These are phyloP conservation scores for Pseudocercospora macadamiae DNA, from an alignment of 2,329 filamentous ascomycete species.

Conservation along the genomic window DNA sequence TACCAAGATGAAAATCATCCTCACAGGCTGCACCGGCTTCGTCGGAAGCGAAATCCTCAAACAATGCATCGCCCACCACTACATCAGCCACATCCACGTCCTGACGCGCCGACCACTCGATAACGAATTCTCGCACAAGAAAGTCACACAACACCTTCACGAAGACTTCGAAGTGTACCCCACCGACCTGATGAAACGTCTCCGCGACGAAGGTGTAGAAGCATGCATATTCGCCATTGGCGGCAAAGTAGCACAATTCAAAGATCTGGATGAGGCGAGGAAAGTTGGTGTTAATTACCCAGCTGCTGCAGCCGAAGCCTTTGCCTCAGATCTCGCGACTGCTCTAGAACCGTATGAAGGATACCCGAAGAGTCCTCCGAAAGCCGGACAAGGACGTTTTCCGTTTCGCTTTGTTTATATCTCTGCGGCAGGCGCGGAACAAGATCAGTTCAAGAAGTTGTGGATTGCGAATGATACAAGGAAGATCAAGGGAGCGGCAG, in stretches of 20 bases:
- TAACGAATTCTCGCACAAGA: constrained; percentile 34
- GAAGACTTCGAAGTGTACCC: constrained; percentile 60
- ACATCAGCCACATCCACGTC: constrained; percentile 50
- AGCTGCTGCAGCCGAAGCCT: constrained; percentile 38
- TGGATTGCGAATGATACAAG: constrained; percentile 41
- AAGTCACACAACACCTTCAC: constrained; percentile 41
- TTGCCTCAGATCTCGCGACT: constrained; percentile 33
- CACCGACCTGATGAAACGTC: constrained; percentile 44
- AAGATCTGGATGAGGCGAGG: constrained; percentile 35
- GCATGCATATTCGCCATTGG: constrained; percentile 52
- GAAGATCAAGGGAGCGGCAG: constrained; percentile 43
- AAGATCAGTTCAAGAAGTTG: constrained; percentile 43
- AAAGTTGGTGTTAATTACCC: constrained; percentile 38
- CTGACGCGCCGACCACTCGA: constrained; percentile 37
- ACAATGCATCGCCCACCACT: constrained; percentile 53
- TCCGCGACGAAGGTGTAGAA: constrained; percentile 45
- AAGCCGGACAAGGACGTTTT: constrained; percentile 31
- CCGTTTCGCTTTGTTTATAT: constrained; percentile 51
- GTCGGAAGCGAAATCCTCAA: constrained; percentile 58
- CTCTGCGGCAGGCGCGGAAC: constrained; percentile 43
- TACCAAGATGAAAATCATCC: constrained; percentile 60
- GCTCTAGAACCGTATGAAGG: constrained; percentile 29
- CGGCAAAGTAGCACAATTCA: constrained; percentile 30
- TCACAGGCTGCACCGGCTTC: constrained; percentile 62
- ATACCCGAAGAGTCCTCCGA: constrained; percentile 23